phyloP scores from a whole-genome alignment of 495 filamentous ascomycete genomes.

The Cercophora samala region DNA sequence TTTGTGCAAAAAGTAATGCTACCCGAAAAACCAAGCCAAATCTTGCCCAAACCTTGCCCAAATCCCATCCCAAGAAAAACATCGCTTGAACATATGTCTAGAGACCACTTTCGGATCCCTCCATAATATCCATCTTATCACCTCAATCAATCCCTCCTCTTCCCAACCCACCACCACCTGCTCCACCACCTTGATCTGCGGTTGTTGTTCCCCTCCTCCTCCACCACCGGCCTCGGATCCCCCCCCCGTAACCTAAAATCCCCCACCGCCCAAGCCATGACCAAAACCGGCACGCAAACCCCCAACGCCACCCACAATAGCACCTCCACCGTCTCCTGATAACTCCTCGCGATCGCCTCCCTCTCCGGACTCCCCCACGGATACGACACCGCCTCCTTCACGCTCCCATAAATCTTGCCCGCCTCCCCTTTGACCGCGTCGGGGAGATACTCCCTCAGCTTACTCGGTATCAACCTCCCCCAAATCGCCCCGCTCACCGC shows the following conservation, averaged over 20 bases:
- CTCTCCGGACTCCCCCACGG: constrained; percentile 45
- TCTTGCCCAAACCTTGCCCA: too few species aligned
- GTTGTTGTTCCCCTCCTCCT: constrained; percentile 3
- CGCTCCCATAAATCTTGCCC: constrained; percentile 49
- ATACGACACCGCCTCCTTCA: constrained; percentile 52
- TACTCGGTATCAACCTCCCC: constrained; percentile 51
- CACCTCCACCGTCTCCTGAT: constrained; percentile 51
- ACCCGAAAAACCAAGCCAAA: too few species aligned
- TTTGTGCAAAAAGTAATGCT: too few species aligned
- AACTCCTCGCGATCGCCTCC: constrained; percentile 52
- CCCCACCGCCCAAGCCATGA: constrained; percentile 44
- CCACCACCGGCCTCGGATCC: not conserved
- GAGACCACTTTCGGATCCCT: too few species aligned
- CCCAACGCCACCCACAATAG: constrained; percentile 49
- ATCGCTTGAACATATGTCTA: too few species aligned
- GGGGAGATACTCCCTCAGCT: constrained; percentile 54
- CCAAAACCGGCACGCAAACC: constrained; percentile 43
- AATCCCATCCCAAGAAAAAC: too few species aligned
- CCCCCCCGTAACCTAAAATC: constrained; percentile 43
- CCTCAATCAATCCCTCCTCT: not conserved
- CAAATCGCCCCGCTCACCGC: constrained; percentile 63
- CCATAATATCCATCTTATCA: too few species aligned
- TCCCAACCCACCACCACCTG: not conserved
- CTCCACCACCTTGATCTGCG: not conserved
- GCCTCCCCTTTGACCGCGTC: constrained; percentile 42